Evolutionary conservation across 2,329 filamentous ascomycete species (phyloP).

Genomic region (Pseudogymnoascus sp.): DNA sequence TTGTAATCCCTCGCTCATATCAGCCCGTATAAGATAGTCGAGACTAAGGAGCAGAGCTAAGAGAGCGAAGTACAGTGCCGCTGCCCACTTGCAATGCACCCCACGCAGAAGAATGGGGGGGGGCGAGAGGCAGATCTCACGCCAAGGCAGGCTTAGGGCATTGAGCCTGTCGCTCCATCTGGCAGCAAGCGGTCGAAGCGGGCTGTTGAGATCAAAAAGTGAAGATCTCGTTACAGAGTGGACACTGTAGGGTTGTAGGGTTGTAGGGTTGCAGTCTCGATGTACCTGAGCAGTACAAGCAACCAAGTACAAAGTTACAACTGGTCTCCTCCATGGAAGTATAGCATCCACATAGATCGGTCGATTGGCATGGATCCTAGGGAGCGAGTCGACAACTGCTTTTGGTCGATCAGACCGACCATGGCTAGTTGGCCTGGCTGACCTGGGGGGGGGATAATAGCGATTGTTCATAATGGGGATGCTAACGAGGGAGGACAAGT

Average conservation of each 20-base stretch:
- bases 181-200: neutral
- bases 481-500: neutral
- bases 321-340: neutral
- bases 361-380: neutral
- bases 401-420: neutral
- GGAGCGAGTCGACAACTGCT: neutral
- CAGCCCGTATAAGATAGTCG: neutral
- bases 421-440: neutral
- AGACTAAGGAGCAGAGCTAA: neutral
- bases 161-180: neutral
- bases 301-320: neutral
- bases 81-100: neutral
- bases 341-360: neutral
- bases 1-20: neutral
- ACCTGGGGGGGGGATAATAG: neutral
- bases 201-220: neutral
- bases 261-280: neutral
- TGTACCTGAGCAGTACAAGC: neutral
- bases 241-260: neutral
- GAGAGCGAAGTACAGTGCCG: neutral
- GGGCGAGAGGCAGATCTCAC: neutral
- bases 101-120: conserved; percentile 1
- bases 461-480: neutral
- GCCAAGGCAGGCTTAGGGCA: neutral
- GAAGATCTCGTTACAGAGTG: neutral